Evolutionary conservation across 2,329 filamentous ascomycete genomes (phyloP).

Genomic region (Aureobasidium sp.): DNA sequence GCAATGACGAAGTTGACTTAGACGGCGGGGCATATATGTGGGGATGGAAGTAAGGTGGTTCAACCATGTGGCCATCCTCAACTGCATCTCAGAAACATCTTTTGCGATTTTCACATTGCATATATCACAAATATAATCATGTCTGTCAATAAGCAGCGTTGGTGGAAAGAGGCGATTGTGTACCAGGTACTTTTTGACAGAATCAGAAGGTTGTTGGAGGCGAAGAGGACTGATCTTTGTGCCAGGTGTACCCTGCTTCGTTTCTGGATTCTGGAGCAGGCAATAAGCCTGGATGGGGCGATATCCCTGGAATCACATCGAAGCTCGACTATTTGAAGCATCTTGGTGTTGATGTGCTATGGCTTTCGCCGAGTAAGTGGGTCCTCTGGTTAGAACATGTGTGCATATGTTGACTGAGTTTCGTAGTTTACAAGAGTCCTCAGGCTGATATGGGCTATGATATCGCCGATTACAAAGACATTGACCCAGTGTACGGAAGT

Average conservation of each 20-base stretch:
- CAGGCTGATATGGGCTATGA: conserved; percentile 51
- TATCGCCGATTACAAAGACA: conserved; percentile 38
- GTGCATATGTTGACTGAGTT: conserved; percentile 18
- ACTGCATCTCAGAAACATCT: no score
- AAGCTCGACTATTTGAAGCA: conserved; percentile 58
- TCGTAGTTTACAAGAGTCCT: conserved; percentile 42
- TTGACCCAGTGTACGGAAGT: conserved; percentile 42
- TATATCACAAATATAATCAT: no score
- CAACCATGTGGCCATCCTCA: not conserved
- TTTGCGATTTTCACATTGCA: no score
- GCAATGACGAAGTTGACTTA: conserved; percentile 1
- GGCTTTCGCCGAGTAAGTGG: conserved; percentile 48
- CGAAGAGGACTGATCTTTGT: conserved; percentile 23
- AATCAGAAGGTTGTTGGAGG: not conserved
- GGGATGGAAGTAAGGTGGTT: not conserved
- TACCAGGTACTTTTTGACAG: conserved; percentile 22
- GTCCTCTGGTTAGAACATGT: not conserved
- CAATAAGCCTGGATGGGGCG: conserved; percentile 49
- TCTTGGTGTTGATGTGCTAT: conserved; percentile 56
- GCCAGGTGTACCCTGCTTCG: conserved; percentile 48
- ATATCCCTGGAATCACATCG: conserved; percentile 58
- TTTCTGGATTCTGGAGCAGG: conserved; percentile 54
- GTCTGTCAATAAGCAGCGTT: conserved; percentile 17
- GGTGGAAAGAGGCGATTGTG: conserved; percentile 36
- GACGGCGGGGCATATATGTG: not conserved